A percentile compares a stretch with the other conserved stretches of the same genome.
phyloP scores from a whole-genome alignment of 176 grass and related monocot genomes.

The Eleusine coracana region DNA sequence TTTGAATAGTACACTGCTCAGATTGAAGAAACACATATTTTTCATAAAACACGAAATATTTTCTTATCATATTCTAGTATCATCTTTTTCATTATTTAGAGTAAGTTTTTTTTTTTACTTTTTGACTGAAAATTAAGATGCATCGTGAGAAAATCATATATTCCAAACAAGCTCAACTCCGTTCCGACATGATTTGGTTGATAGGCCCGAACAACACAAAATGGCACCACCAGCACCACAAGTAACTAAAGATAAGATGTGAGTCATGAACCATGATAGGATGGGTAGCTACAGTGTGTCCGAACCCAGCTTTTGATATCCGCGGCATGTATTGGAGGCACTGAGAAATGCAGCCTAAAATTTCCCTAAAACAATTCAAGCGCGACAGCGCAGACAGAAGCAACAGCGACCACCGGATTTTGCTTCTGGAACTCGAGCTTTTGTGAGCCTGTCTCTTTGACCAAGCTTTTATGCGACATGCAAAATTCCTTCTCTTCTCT shows the following conservation, averaged over 20 bases:
- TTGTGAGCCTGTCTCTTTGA: slow-evolving; percentile 34
- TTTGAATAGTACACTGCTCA: too few species aligned
- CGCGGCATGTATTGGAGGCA: slow-evolving; percentile 2
- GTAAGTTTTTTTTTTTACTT: too few species aligned
- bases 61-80: too few species aligned
- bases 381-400: not conserved
- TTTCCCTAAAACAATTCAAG: not conserved
- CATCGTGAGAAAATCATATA: too few species aligned
- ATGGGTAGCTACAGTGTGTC: not conserved
- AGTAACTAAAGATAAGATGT: slow-evolving; percentile 11
- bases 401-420: not conserved
- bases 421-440: slow-evolving; percentile 36
- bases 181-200: not conserved
- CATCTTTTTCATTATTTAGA: too few species aligned
- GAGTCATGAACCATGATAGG: slow-evolving; percentile 36
- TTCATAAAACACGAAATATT: too few species aligned
- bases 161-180: not conserved
- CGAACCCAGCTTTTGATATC: not conserved
- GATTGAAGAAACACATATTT: too few species aligned
- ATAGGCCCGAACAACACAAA: not conserved
- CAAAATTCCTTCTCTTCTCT: not conserved
- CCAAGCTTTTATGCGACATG: slow-evolving; percentile 25
- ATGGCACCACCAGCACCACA: not conserved
- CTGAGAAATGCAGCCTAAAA: slow-evolving; percentile 3
- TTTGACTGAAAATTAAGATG: too few species aligned